Percentiles rank a stretch among this genome's conserved stretches.
These are phyloP conservation scores for Pichia californica DNA, from an alignment of 805 yeast genomes.

Conservation along the genomic window DNA sequence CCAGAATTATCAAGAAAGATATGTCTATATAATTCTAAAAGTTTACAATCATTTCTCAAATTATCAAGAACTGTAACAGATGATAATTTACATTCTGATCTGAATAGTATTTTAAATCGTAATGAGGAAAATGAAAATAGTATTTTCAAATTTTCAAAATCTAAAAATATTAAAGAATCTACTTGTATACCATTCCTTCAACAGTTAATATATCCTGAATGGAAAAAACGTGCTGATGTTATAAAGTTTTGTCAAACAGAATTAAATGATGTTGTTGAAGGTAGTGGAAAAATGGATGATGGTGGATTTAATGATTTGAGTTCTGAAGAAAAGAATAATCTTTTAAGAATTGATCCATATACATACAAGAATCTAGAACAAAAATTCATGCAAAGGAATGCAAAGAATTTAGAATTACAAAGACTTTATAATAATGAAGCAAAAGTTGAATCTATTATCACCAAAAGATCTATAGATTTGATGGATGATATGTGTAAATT, in stretches of 20 bases:
- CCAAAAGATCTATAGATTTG: constrained; percentile 29
- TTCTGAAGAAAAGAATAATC: constrained; percentile 18
- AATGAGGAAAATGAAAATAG: constrained; percentile 19
- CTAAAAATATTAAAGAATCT: constrained; percentile 7
- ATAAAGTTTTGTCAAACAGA: constrained; percentile 38
- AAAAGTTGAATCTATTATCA: constrained; percentile 36
- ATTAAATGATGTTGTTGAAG: constrained; percentile 22
- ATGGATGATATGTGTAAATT: constrained; percentile 31
- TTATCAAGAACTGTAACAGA: constrained; percentile 35
- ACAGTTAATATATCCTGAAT: constrained; percentile 37
- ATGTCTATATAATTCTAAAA: constrained; percentile 30
- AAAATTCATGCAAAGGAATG: constrained; percentile 25
- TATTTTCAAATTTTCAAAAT: constrained; percentile 16
- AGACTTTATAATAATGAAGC: constrained; percentile 36
- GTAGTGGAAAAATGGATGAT: constrained; percentile 8
- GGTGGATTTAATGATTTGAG: constrained; percentile 11
- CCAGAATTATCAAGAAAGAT: constrained; percentile 25
- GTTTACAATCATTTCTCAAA: constrained; percentile 31
- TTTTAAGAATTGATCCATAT: constrained; percentile 44
- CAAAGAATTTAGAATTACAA: constrained; percentile 24
- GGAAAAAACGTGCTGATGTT: constrained; percentile 37
- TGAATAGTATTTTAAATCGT: constrained; percentile 34
- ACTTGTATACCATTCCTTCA: constrained; percentile 33
- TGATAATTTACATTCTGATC: constrained; percentile 38
- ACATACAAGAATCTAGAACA: constrained; percentile 35